A percentile compares a stretch with the other conserved stretches of the same genome.
phyloP scores from a whole-genome alignment of 805 yeast species.

The Yarrowia sp. region DNA sequence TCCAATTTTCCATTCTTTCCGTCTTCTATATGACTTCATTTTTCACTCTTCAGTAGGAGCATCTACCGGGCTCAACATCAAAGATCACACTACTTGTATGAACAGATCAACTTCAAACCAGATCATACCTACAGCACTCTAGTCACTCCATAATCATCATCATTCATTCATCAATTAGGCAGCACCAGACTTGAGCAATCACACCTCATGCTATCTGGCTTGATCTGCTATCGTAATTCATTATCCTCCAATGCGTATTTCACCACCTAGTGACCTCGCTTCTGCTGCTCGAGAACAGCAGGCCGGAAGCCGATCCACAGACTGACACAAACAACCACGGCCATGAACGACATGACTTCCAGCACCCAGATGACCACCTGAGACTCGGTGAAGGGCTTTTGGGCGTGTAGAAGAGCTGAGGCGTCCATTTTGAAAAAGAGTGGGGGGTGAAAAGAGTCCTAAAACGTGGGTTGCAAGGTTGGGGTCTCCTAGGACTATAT shows the following conservation, averaged over 20 bases:
- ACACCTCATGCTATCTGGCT: no score
- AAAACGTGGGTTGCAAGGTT: background rate
- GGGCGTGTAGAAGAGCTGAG: background rate
- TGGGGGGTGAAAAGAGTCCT: no score
- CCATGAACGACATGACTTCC: constrained; percentile 23
- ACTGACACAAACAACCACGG: background rate
- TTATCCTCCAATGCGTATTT: background rate
- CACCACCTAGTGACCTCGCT: background rate
- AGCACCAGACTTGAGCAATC: no score
- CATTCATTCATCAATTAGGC: no score
- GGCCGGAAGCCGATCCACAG: constrained; percentile 14
- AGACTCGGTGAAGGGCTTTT: constrained; percentile 13
- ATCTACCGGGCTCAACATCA: no score
- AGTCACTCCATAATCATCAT: no score
- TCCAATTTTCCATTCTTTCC: no score
- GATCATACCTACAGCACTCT: no score
- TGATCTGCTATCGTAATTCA: background rate
- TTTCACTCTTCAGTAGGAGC: no score
- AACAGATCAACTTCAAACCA: no score
- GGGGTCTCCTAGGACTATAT: constrained; percentile 6
- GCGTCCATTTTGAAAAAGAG: background rate
- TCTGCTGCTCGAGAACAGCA: background rate
- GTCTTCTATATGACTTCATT: no score
- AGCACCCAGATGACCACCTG: constrained; percentile 21
- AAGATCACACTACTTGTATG: no score